These are phyloP conservation scores for Gyromitra esculenta DNA, from an alignment of 2,329 filamentous ascomycete species.

Conservation along the genomic window DNA sequence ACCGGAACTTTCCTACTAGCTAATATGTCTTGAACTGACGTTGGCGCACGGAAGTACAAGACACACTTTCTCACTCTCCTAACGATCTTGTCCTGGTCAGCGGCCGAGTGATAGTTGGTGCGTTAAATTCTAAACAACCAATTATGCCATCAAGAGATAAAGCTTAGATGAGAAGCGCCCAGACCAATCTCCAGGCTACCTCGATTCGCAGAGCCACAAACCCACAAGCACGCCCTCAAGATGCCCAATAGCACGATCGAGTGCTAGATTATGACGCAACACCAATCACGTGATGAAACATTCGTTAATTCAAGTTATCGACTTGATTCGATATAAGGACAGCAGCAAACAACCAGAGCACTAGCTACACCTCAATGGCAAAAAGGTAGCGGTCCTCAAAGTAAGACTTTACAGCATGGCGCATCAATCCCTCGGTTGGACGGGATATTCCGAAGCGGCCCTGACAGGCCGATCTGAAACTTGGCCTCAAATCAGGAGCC, in stretches of 20 bases:
- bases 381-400: not conserved
- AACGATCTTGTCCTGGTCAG: too few species aligned
- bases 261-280: not conserved
- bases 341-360: not conserved
- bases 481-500: conserved; percentile 43
- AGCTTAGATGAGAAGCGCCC: not conserved
- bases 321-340: not conserved
- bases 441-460: conserved; percentile 4
- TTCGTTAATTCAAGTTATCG: not conserved
- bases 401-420: not conserved
- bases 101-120: not conserved
- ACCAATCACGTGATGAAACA: not conserved
- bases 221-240: not conserved
- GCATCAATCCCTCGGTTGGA: not conserved
- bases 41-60: too few species aligned
- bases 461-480: conserved; percentile 39
- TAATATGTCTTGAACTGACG: too few species aligned
- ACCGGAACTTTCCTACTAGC: too few species aligned
- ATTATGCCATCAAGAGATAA: not conserved
- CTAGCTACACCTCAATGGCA: not conserved
- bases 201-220: not conserved
- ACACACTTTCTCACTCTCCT: too few species aligned
- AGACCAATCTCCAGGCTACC: not conserved
- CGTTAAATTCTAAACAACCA: not conserved
- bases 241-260: not conserved